Evolutionary conservation across 179 eudicot species (phyloP).

Genomic region (Gypsophila paniculata): DNA sequence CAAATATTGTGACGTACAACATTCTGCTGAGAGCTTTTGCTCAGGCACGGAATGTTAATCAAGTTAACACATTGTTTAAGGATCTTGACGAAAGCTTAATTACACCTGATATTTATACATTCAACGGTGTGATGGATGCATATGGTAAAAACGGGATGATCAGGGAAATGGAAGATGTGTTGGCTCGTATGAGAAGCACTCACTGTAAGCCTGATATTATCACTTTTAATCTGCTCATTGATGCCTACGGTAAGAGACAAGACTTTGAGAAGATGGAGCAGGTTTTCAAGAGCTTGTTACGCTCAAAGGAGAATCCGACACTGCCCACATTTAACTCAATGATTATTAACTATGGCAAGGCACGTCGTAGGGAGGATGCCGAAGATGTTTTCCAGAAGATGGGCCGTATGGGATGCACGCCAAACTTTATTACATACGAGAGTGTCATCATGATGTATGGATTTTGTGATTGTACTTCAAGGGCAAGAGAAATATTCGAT

Average conservation of each 20-base stretch:
- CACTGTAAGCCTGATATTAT: constrained; percentile 79
- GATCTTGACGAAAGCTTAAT: constrained; percentile 74
- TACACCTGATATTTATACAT: constrained; percentile 76
- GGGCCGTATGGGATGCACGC: constrained; percentile 60
- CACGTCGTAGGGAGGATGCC: constrained; percentile 80
- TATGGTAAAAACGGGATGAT: constrained; percentile 97
- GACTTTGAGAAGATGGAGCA: constrained; percentile 96
- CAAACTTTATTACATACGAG: constrained; percentile 77
- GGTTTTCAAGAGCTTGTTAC: constrained; percentile 76
- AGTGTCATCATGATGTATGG: constrained; percentile 85
- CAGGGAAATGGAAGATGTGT: constrained; percentile 74
- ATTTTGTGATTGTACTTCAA: constrained; percentile 58
- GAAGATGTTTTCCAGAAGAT: constrained; percentile 56
- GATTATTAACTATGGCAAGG: constrained; percentile 92
- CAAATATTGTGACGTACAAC: constrained; percentile 82
- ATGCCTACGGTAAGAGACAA: constrained; percentile 88
- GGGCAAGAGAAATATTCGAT: constrained; percentile 75
- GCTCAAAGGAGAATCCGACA: constrained; percentile 83
- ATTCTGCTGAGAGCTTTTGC: constrained; percentile 92
- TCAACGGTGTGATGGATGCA: constrained; percentile 92
- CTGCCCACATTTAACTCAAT: constrained; percentile 86
- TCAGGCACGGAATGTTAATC: constrained; percentile 59
- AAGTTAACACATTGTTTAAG: constrained; percentile 64
- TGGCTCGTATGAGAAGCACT: constrained; percentile 67
- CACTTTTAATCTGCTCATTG: constrained; percentile 77